Base-by-base conservation (phyloP, 2,329 filamentous ascomycete genomes). In the Macrophomina pseudophaseolina region DNA sequence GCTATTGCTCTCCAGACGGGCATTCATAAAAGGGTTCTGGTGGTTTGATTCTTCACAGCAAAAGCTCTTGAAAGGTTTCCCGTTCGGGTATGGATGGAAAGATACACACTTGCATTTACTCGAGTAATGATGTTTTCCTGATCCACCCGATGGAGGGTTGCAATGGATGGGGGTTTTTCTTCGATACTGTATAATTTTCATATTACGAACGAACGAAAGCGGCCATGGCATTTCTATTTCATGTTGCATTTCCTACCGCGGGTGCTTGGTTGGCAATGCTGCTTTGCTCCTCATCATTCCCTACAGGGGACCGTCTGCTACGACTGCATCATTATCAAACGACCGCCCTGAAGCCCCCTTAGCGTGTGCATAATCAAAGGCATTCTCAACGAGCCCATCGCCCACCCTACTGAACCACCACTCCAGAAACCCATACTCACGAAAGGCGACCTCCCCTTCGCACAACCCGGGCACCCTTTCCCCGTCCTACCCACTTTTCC, bases 151-250 rank as follows among this genome's bases (percentile, higher is more conserved):
- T 12, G 46, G 28, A 38, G 18, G 52, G 32, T n/a, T 33, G 16
- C 30, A 1, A 32, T 42, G 38, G 35, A 6, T 5, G n/a, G 42
- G 42, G 56, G 44, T 11, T 12, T n/a, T 35, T 60, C 38, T 62
- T 62, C 42, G 33, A 11, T 62, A 30, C 38, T 62, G 58, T 62
- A 62, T 23, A 30, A 62, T 49, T 62, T 59, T 62, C n/a, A 38
- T 54, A 4, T 28, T 33, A 56, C 38, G 53, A 56, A 46, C 56
- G 56, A 49, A 62, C 58, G 58, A 62, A 62, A 62, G 58, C 58
- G 58, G 58, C 58, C 30, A 16, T 11, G 58, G 58, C 58, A 49
- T 62, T 49, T 62, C 44, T 44, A 49, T 49, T 60, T 38, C 30
- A 38, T n/a, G 30, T 49, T 49, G 54, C 54, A 59, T 44, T 23